phyloP scores from a whole-genome alignment of 2,329 filamentous ascomycete genomes.

The Claviceps arundinis region DNA sequence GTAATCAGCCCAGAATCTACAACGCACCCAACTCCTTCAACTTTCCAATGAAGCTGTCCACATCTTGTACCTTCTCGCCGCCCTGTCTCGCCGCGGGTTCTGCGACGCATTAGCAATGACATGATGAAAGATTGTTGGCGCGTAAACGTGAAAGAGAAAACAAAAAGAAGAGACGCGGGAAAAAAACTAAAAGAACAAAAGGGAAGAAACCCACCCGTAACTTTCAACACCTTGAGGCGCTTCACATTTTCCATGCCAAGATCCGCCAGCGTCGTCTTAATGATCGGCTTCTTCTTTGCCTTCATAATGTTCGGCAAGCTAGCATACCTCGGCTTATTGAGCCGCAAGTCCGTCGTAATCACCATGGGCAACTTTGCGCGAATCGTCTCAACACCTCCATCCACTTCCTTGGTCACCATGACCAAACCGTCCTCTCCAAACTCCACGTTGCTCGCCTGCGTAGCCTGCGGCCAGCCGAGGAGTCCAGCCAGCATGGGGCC shows the following conservation, averaged over 20 bases:
- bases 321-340: slow-evolving; percentile 93
- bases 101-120: slow-evolving; percentile 18
- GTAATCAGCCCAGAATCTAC: slow-evolving; percentile 26
- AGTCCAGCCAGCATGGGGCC: slow-evolving; percentile 95
- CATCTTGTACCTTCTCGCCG: slow-evolving; percentile 93
- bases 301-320: slow-evolving; percentile 99
- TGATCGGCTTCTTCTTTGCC: slow-evolving; percentile 98
- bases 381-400: slow-evolving; percentile 87
- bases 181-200: not conserved
- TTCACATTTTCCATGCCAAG: slow-evolving; percentile 62
- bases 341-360: slow-evolving; percentile 83
- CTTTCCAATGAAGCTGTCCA: slow-evolving; percentile 85
- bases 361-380: slow-evolving; percentile 77
- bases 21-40: slow-evolving; percentile 92
- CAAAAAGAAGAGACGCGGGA: slow-evolving; percentile 9
- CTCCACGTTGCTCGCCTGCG: slow-evolving; percentile 75
- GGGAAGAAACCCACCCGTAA: slow-evolving; percentile 48
- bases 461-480: slow-evolving; percentile 87
- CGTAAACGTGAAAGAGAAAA: not conserved
- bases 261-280: slow-evolving; percentile 79
- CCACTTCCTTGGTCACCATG: slow-evolving; percentile 79
- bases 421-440: slow-evolving; percentile 58
- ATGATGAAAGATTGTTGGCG: not conserved
- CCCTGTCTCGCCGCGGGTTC: slow-evolving; percentile 82
- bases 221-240: slow-evolving; percentile 81